phyloP scores from a whole-genome alignment of 768 basidiomycete species.

The Leccinum broughii region DNA sequence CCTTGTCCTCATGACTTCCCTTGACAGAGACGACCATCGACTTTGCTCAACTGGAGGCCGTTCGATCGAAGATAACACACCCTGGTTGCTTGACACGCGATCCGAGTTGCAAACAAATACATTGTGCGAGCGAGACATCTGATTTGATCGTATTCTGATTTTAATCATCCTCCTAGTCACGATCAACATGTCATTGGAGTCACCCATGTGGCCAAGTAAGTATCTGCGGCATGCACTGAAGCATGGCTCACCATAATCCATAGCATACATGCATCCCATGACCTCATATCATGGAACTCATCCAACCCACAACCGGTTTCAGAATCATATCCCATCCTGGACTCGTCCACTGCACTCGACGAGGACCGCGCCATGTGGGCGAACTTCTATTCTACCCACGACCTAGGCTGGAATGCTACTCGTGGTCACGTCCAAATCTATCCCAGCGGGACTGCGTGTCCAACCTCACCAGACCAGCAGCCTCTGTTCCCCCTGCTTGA shows the following conservation, averaged over 20 bases:
- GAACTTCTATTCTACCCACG: background rate
- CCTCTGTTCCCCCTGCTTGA: background rate
- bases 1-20: background rate
- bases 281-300: background rate
- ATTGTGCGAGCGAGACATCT: background rate
- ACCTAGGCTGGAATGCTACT: background rate
- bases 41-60: background rate
- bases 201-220: background rate
- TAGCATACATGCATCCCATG: background rate
- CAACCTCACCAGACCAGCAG: background rate
- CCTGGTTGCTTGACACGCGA: background rate
- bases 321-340: background rate
- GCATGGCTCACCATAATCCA: background rate
- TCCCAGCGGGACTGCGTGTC: background rate
- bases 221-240: background rate
- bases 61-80: background rate
- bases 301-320: background rate
- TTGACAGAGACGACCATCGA: background rate
- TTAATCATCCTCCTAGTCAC: background rate
- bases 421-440: too few species aligned
- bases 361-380: background rate
- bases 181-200: background rate
- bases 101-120: background rate
- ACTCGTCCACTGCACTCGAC: background rate
- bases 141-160: background rate